These are phyloP conservation scores for Cyberlindnera samutprakarnensis DNA, from an alignment of 805 yeast genomes.

Conservation along the genomic window DNA sequence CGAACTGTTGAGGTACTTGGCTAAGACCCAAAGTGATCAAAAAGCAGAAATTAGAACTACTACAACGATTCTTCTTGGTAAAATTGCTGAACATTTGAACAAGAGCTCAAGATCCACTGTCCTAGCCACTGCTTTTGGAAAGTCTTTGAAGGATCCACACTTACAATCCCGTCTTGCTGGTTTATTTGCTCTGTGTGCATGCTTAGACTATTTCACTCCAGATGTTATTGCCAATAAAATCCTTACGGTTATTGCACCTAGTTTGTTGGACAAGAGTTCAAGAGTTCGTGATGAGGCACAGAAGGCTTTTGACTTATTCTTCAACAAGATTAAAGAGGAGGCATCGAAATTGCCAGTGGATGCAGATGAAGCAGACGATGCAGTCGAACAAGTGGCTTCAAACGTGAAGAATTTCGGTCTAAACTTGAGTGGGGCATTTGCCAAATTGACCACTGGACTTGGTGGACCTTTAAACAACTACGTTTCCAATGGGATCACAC, in stretches of 20 bases:
- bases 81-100: constrained; percentile 54
- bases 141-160: constrained; percentile 74
- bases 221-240: constrained; percentile 74
- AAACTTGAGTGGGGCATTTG: constrained; percentile 14
- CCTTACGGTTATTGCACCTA: constrained; percentile 77
- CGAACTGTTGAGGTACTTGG: constrained; percentile 72
- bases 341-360: constrained; percentile 30
- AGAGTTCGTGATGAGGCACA: constrained; percentile 71
- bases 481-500: constrained; percentile 5
- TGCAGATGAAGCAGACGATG: constrained; percentile 18
- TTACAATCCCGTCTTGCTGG: constrained; percentile 72
- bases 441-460: constrained; percentile 14
- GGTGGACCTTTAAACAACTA: constrained; percentile 18
- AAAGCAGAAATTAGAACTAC: constrained; percentile 72
- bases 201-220: constrained; percentile 60
- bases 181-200: constrained; percentile 59
- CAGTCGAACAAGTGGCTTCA: constrained; percentile 19
- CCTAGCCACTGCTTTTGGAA: constrained; percentile 77
- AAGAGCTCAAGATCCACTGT: constrained; percentile 57
- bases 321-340: constrained; percentile 43
- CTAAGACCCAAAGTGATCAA: constrained; percentile 74
- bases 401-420: constrained; percentile 21
- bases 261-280: constrained; percentile 66
- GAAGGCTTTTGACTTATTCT: constrained; percentile 53
- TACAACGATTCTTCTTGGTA: constrained; percentile 62